Conservation (phyloP, 2,329 filamentous ascomycete genomes). For the Colletotrichum orbiculare region DNA sequence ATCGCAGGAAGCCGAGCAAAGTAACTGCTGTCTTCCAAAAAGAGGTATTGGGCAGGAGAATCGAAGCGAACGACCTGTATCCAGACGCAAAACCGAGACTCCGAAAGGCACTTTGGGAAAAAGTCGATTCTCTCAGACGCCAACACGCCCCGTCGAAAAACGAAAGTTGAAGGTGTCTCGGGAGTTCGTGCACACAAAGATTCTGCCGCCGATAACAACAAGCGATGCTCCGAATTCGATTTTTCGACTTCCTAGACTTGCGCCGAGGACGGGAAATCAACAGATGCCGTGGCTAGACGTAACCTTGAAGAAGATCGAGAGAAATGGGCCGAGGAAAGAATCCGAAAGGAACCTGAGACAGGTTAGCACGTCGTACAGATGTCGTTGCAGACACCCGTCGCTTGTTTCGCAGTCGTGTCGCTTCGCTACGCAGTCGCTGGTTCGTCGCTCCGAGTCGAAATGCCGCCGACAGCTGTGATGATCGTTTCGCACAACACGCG, state of each 20-base stretch:
- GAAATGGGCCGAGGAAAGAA: slow-evolving; percentile 34
- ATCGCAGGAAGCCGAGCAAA: slow-evolving; percentile 8
- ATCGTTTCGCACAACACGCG: too few relatives aligned
- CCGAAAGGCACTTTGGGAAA: slow-evolving; percentile 50
- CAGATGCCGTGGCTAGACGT: slow-evolving; percentile 23
- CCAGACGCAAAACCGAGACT: slow-evolving; percentile 51
- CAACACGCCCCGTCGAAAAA: slow-evolving; percentile 50
- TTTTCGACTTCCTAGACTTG: slow-evolving; percentile 35
- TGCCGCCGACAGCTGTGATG: too few relatives aligned
- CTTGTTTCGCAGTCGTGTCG: not conserved
- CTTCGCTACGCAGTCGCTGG: too few relatives aligned
- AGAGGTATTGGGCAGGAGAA: slow-evolving; percentile 43
- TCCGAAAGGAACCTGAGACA: slow-evolving; percentile 31
- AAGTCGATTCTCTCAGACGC: slow-evolving; percentile 51
- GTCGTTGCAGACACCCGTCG: not conserved
- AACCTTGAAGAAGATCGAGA: slow-evolving; percentile 49
- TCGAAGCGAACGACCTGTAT: slow-evolving; percentile 47
- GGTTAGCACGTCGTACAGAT: slow-evolving; percentile 14
- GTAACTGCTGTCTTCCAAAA: not conserved
- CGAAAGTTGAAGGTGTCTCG: slow-evolving; percentile 35
- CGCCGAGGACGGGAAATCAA: slow-evolving; percentile 35
- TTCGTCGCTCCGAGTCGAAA: too few relatives aligned
- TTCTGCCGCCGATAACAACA: slow-evolving; percentile 36
- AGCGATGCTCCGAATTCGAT: slow-evolving; percentile 38
- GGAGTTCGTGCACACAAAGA: slow-evolving; percentile 35